Conservation (phyloP, 768 basidiomycete species). For the Leccinum ochraceum region DNA sequence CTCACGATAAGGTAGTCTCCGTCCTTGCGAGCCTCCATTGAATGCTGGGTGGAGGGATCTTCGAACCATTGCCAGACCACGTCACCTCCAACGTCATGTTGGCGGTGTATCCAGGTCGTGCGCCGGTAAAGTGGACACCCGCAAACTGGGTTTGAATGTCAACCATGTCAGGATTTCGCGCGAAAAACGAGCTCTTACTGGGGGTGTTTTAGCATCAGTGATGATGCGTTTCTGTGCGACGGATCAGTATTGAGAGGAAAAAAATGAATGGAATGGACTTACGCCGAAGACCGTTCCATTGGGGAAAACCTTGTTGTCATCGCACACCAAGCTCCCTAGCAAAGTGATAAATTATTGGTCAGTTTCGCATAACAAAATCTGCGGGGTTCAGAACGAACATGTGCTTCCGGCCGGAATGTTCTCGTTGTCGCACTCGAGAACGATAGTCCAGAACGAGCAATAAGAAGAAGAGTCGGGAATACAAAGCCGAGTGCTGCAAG, state of each 20-base stretch:
- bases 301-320: conserved; percentile 9
- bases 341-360: background rate
- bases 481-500: conserved; percentile 6
- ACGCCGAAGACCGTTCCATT: conserved; percentile 11
- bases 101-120: background rate
- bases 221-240: background rate
- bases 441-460: conserved; percentile 13
- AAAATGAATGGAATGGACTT: background rate
- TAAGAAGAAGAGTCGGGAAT: background rate
- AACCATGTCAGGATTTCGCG: background rate
- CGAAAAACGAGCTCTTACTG: background rate
- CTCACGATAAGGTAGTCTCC: background rate
- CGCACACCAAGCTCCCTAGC: conserved; percentile 9
- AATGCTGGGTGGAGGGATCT: conserved; percentile 1
- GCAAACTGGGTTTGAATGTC: background rate
- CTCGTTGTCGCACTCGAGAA: conserved; percentile 9
- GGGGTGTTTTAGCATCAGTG: background rate
- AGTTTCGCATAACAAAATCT: background rate
- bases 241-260: background rate
- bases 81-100: background rate
- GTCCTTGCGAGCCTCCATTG: background rate
- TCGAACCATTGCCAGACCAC: background rate
- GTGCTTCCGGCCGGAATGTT: conserved; percentile 5
- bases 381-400: background rate
- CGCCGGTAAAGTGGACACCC: conserved; percentile 5